Percentiles rank a stretch among this genome's conserved stretches.
Conservation (phyloP, 148 eudicot genomes). For the Rhododendron mucronatum region DNA sequence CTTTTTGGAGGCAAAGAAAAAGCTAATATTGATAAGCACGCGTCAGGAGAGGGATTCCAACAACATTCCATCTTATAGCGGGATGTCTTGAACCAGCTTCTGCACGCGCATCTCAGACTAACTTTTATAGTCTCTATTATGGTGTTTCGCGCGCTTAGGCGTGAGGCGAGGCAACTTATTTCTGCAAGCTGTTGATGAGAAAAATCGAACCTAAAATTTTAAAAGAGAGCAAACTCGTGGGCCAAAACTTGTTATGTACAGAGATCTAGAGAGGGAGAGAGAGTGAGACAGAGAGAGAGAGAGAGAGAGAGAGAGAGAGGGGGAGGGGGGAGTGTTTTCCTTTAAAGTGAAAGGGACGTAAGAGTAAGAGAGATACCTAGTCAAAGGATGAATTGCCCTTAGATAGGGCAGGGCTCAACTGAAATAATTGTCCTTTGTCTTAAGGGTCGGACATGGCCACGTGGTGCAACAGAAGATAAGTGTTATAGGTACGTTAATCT, state of each 20-base stretch:
- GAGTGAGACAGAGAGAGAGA: not conserved
- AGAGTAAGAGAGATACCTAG: not conserved
- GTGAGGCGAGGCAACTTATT: not conserved
- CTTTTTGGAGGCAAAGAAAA: not conserved
- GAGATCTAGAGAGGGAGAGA: not conserved
- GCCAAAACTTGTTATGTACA: not conserved
- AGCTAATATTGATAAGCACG: conserved; percentile 14
- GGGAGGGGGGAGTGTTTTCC: not conserved
- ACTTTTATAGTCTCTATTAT: too few species aligned
- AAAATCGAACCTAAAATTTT: not conserved
- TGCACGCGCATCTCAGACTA: too few species aligned
- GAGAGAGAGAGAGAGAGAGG: not conserved
- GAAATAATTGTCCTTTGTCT: not conserved
- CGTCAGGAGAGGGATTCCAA: conserved; percentile 7
- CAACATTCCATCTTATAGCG: not conserved
- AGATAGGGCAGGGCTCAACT: not conserved
- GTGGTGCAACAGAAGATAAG: not conserved
- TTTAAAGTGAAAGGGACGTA: not conserved
- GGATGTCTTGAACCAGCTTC: not conserved
- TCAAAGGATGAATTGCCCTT: not conserved
- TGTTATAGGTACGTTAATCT: not conserved
- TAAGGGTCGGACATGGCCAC: not conserved
- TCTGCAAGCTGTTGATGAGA: not conserved
- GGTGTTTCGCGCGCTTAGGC: not conserved
- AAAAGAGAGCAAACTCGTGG: not conserved